A percentile compares a stretch with the other conserved stretches of the same genome.
phyloP scores from a whole-genome alignment of 768 basidiomycete genomes.

The Pulveroboletus sp. region DNA sequence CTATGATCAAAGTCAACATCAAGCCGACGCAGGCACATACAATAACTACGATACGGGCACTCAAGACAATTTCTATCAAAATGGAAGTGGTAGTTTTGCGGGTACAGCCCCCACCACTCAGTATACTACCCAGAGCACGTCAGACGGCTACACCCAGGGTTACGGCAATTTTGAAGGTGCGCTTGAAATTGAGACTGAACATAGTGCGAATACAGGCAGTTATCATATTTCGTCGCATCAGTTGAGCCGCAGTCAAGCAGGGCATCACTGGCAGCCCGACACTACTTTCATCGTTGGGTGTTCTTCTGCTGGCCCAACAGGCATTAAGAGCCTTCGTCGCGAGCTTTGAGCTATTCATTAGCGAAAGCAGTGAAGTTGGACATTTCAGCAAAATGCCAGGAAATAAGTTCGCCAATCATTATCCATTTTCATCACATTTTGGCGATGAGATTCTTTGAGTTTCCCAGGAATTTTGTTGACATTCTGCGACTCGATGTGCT shows the following conservation, averaged over 20 bases:
- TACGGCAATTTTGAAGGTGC: conserved; percentile 81
- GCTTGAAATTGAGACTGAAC: conserved; percentile 69
- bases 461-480: conserved; percentile 18
- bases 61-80: conserved; percentile 68
- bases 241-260: conserved; percentile 48
- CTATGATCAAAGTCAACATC: conserved; percentile 66
- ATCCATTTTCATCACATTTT: conserved; percentile 15
- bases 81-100: conserved; percentile 58
- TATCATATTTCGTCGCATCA: conserved; percentile 30
- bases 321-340: conserved; percentile 36
- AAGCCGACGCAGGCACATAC: conserved; percentile 65
- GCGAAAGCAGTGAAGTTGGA: conserved; percentile 44
- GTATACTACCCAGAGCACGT: conserved; percentile 45
- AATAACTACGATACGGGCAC: conserved; percentile 61
- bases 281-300: conserved; percentile 21
- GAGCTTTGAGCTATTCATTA: conserved; percentile 48
- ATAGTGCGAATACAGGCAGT: conserved; percentile 43
- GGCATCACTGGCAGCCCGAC: conserved; percentile 41
- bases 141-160: conserved; percentile 54
- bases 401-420: conserved; percentile 26
- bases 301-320: conserved; percentile 22
- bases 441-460: conserved; percentile 27
- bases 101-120: conserved; percentile 49
- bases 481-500: conserved; percentile 38
- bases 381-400: conserved; percentile 24